Evolutionary conservation across 495 filamentous ascomycete species (phyloP).

Genomic region (Podospora australis): DNA sequence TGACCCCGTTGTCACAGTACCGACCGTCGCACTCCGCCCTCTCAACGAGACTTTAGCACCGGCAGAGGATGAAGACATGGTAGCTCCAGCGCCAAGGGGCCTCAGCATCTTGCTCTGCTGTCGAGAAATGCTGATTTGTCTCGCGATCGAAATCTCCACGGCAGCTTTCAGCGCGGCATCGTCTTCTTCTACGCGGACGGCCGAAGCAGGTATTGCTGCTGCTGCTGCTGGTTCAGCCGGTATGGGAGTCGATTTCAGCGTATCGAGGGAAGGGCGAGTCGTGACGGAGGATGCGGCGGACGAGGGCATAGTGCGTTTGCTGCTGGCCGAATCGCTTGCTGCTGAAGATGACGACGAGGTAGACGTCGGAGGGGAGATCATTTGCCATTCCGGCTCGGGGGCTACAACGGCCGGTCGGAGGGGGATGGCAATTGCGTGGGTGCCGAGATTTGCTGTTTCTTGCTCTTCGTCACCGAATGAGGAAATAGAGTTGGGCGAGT

Average conservation of each 20-base stretch:
- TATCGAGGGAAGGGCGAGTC: conserved; percentile 26
- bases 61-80: neutral
- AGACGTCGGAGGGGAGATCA: conserved; percentile 35
- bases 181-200: conserved; percentile 22
- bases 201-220: neutral
- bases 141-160: conserved; percentile 52
- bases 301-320: conserved; percentile 23
- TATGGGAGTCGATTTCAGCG: neutral
- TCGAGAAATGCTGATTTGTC: conserved; percentile 53
- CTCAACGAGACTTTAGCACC: neutral
- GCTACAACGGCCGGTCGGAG: conserved; percentile 20
- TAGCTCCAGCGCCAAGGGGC: conserved; percentile 16
- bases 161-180: conserved; percentile 37
- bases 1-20: conserved; percentile 4
- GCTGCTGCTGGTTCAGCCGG: neutral
- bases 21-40: neutral
- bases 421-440: neutral
- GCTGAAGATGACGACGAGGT: conserved; percentile 23
- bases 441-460: conserved; percentile 13
- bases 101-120: conserved; percentile 46
- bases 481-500: conserved; percentile 30
- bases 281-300: conserved; percentile 13
- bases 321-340: conserved; percentile 19
- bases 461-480: conserved; percentile 7
- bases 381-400: conserved; percentile 47